phyloP scores from a whole-genome alignment of 2,329 filamentous ascomycete genomes.

The Curvularia lunata region DNA sequence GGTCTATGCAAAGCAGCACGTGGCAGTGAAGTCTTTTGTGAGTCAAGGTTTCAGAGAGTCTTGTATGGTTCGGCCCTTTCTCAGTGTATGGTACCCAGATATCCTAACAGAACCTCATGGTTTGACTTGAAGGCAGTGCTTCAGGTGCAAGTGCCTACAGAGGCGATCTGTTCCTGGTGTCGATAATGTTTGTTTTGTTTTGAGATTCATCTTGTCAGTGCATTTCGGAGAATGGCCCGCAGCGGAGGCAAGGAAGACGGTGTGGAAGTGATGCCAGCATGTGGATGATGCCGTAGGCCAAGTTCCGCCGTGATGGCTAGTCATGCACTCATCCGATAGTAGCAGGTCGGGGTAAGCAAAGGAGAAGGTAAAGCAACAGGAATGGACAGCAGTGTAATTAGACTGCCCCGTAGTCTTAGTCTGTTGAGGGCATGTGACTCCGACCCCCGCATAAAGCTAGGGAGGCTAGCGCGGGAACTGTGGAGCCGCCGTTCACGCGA shows the following conservation, averaged over 20 bases:
- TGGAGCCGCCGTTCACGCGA: slow-evolving; percentile 19
- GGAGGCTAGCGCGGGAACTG: slow-evolving; percentile 18
- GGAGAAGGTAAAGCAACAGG: not conserved
- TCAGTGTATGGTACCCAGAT: not conserved
- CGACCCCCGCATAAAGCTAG: slow-evolving; percentile 15
- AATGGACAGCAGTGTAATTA: not conserved
- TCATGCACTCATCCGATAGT: not conserved
- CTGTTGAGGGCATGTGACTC: slow-evolving; percentile 19
- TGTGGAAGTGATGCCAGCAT: slow-evolving; percentile 2
- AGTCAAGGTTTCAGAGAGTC: not conserved
- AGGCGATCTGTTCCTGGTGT: not conserved
- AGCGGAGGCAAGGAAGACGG: not conserved
- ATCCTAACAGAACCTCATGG: not conserved
- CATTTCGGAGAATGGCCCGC: not conserved
- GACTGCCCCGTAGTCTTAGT: not conserved
- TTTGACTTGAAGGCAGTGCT: not conserved
- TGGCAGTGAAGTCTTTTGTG: not conserved
- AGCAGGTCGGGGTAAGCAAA: not conserved
- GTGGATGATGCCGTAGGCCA: not conserved
- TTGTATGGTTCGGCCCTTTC: not conserved
- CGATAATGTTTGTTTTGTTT: not conserved
- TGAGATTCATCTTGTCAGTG: not conserved
- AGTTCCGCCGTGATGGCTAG: not conserved
- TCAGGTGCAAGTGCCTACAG: not conserved
- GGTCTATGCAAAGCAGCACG: not conserved